phyloP scores from a whole-genome alignment of 78 protist genomes.

The slime mould (Dictyostelium discoideum) region dicty_2.7 NC_007088.5:7341501-7342000 shows the following conservation, averaged over 20 bases:
- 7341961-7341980: neutral
- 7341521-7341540: slow-evolving; percentile 14
- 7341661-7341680: slow-evolving; percentile 21
- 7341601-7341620: slow-evolving; percentile 50
- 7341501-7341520: too few species aligned
- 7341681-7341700: slow-evolving; percentile 49
- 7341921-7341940: neutral
- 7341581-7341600: slow-evolving; percentile 24
- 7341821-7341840: neutral
- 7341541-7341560: slow-evolving; percentile 66
- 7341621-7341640: slow-evolving; percentile 14
- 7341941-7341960: neutral
- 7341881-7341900: slow-evolving; percentile 10
- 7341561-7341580: slow-evolving; percentile 50
- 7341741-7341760: slow-evolving; percentile 64
- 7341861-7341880: neutral
- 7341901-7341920: neutral
- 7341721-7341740: slow-evolving; percentile 5
- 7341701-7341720: slow-evolving; percentile 55
- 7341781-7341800: neutral
- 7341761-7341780: slow-evolving; percentile 50
- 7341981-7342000: neutral
- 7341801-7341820: slow-evolving; percentile 23
- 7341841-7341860: neutral
- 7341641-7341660: neutral